Conservation (phyloP, 139 green algal genomes). For the Chlamydomonas schloesseri region DNA sequence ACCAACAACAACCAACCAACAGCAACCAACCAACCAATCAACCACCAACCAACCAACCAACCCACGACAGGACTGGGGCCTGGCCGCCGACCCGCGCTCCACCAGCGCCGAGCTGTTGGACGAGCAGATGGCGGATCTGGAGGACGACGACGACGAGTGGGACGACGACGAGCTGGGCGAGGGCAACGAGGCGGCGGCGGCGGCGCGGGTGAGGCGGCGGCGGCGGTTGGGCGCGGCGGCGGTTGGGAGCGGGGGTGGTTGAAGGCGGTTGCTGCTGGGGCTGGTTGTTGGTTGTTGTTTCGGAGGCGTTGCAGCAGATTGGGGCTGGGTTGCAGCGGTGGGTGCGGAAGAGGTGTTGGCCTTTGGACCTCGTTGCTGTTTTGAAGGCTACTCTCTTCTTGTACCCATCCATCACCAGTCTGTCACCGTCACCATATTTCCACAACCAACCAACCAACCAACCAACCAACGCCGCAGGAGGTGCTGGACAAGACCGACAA, state of each 20-base stretch:
- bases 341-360: no score
- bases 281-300: background rate
- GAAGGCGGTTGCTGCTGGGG: background rate
- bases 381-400: no score
- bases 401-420: no score
- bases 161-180: slow-evolving; percentile 21
- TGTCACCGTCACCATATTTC: background rate
- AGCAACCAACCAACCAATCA: no score
- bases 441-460: background rate
- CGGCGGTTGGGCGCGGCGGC: background rate
- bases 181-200: slow-evolving; percentile 14
- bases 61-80: slow-evolving; percentile 22
- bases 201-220: background rate
- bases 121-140: slow-evolving; percentile 34
- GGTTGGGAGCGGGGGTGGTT: background rate
- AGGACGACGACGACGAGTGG: slow-evolving; percentile 42
- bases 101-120: slow-evolving; percentile 10
- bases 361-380: no score
- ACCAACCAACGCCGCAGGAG: background rate
- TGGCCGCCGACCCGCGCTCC: slow-evolving; percentile 1
- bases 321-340: no score
- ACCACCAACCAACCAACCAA: no score
- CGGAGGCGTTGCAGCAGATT: no score
- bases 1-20: no score
- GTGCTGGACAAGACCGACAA: slow-evolving; percentile 19